phyloP scores from a whole-genome alignment of 129 eudicot species.

The Flaveria brownii region DNA sequence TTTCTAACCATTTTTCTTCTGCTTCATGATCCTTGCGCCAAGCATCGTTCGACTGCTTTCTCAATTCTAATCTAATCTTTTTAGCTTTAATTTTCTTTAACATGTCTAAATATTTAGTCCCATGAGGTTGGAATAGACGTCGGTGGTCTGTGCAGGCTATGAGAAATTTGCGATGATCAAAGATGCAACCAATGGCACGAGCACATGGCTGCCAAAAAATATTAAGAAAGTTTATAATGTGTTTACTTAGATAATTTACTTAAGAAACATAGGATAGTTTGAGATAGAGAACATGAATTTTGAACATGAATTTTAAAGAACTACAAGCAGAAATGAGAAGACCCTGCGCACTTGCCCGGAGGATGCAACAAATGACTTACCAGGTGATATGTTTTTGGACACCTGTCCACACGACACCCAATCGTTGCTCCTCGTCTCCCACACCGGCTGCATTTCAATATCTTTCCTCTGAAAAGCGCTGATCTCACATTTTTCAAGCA shows the following conservation, averaged over 20 bases:
- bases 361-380: slow-evolving; percentile 43
- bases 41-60: slow-evolving; percentile 80
- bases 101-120: slow-evolving; percentile 42
- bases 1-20: slow-evolving; percentile 95
- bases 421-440: slow-evolving; percentile 96
- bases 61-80: slow-evolving; percentile 73
- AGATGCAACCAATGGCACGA: slow-evolving; percentile 80
- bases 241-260: background rate
- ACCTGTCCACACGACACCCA: slow-evolving; percentile 98
- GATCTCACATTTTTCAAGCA: slow-evolving; percentile 95
- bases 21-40: slow-evolving; percentile 85
- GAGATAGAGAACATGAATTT: background rate
- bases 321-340: slow-evolving; percentile 7
- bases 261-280: background rate
- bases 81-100: slow-evolving; percentile 76
- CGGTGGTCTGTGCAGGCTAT: slow-evolving; percentile 98
- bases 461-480: slow-evolving; percentile 95
- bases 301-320: background rate
- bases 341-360: too few species aligned
- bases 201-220: slow-evolving; percentile 84
- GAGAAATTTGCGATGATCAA: slow-evolving; percentile 96
- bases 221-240: background rate
- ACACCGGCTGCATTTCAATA: slow-evolving; percentile 88
- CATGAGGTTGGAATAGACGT: slow-evolving; percentile 81
- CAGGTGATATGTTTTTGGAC: slow-evolving; percentile 96